A percentile compares a stretch with the other conserved stretches of the same genome.
Conservation (phyloP, 495 filamentous ascomycete species). For the Aspergillus cavernicola region DNA sequence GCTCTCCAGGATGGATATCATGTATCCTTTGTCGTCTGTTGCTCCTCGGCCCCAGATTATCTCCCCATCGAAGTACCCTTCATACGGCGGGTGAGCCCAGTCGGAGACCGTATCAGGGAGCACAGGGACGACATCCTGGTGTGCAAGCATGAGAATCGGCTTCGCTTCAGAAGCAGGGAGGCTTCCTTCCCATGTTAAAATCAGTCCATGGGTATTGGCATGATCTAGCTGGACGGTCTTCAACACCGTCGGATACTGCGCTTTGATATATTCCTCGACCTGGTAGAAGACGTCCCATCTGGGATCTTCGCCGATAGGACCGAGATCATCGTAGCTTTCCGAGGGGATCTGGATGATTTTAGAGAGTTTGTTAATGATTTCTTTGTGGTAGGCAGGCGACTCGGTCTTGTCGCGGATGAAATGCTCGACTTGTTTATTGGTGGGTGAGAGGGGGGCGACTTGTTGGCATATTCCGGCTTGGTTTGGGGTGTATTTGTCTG, state of each 20-base stretch:
- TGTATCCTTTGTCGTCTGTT: not conserved
- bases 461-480: too few species aligned
- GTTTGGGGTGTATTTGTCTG: too few species aligned
- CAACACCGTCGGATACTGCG: not conserved
- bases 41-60: conserved; percentile 2
- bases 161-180: not conserved
- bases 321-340: not conserved
- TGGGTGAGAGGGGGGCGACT: too few species aligned
- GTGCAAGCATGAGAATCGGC: not conserved
- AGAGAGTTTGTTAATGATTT: too few species aligned
- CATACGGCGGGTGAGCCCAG: not conserved
- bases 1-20: not conserved
- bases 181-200: not conserved
- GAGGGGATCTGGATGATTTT: not conserved
- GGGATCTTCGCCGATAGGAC: not conserved
- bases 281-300: not conserved
- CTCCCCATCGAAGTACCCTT: not conserved
- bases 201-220: not conserved
- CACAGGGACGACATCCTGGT: conserved; percentile 2
- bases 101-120: not conserved
- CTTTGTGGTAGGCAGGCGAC: too few species aligned
- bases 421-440: too few species aligned
- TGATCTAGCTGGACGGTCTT: not conserved
- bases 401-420: too few species aligned
- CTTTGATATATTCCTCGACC: not conserved